phyloP scores from a whole-genome alignment of 208 protist genomes.

The Trypanosoma scelopori region DNA sequence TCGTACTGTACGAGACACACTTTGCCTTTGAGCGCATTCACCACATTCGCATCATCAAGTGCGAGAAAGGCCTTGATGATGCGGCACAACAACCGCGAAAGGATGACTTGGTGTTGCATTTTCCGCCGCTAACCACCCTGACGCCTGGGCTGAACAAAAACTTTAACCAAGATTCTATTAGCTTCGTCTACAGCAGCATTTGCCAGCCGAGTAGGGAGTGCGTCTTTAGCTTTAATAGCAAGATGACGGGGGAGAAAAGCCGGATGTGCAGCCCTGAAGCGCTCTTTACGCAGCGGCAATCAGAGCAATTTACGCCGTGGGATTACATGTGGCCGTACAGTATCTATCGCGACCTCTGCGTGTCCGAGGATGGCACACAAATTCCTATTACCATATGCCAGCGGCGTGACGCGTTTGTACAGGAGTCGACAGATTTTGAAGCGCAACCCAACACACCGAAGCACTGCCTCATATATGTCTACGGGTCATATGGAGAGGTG shows the following conservation, averaged over 20 bases:
- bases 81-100: conserved; percentile 42
- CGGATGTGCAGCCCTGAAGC: conserved; percentile 67
- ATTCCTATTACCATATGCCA: conserved; percentile 91
- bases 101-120: conserved; percentile 87
- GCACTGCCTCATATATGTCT: conserved; percentile 91
- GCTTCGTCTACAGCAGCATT: conserved; percentile 88
- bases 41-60: conserved; percentile 85
- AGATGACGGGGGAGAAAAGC: conserved; percentile 67
- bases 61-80: conserved; percentile 62
- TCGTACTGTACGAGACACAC: conserved; percentile 82
- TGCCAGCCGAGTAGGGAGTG: conserved; percentile 83
- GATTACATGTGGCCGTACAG: conserved; percentile 94
- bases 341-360: conserved; percentile 87
- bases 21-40: conserved; percentile 84
- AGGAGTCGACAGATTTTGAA: conserved; percentile 90
- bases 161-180: conserved; percentile 85
- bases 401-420: conserved; percentile 82
- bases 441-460: conserved; percentile 81
- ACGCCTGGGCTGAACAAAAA: conserved; percentile 91
- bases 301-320: conserved; percentile 89
- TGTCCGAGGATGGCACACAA: conserved; percentile 81
- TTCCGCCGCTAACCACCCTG: conserved; percentile 70
- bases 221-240: conserved; percentile 81
- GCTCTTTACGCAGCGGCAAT: conserved; percentile 90
- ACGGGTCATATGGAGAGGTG: conserved; percentile 90